A percentile compares a stretch with the other conserved stretches of the same genome.
phyloP scores from a whole-genome alignment of 192 early-diverging fungal genomes.

The Cetraspora pellucida region DNA sequence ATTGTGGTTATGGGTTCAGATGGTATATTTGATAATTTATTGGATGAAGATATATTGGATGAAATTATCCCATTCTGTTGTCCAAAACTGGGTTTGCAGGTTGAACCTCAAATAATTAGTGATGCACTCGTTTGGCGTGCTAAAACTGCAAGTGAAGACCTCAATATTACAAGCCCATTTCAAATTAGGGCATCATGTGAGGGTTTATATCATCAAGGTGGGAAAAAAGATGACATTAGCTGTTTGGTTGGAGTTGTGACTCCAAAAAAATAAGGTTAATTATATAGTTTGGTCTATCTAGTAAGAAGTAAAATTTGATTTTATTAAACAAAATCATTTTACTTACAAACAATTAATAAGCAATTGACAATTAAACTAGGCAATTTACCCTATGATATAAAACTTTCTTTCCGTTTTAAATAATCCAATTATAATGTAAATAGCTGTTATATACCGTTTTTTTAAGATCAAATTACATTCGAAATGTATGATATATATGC shows the following conservation, averaged over 20 bases:
- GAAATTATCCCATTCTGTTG: constrained; percentile 55
- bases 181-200: constrained; percentile 93
- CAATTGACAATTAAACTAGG: no score
- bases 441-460: no score
- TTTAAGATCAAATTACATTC: no score
- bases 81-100: neutral
- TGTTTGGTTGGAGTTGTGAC: constrained; percentile 64
- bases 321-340: no score
- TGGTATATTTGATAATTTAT: constrained; percentile 97
- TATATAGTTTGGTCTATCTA: no score
- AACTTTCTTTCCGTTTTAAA: no score
- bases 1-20: constrained; percentile 92
- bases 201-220: constrained; percentile 90
- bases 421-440: no score
- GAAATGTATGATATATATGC: no score
- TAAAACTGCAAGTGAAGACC: constrained; percentile 78
- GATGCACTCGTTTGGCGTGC: constrained; percentile 80
- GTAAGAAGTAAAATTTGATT: no score
- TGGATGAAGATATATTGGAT: constrained; percentile 96
- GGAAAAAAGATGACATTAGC: constrained; percentile 95
- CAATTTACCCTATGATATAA: no score
- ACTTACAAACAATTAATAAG: no score
- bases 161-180: constrained; percentile 81
- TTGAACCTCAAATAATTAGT: constrained; percentile 77
- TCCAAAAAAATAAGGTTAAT: no score